Percentiles rank a stretch among this genome's conserved stretches.
Conservation (phyloP, 257 asterid species). For the Jacaranda copaia region DNA sequence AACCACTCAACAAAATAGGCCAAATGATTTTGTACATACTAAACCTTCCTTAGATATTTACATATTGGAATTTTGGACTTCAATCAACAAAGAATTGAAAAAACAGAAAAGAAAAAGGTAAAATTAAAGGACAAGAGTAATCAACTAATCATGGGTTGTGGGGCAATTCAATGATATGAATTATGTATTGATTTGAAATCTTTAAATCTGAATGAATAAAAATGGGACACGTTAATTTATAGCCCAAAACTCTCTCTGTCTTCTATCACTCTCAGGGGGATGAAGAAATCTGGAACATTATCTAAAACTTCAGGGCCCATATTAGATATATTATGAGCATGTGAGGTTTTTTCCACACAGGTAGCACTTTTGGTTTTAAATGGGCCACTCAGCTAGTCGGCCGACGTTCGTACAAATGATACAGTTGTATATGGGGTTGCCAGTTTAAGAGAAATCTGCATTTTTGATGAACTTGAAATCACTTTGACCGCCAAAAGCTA, state of each 20-base stretch:
- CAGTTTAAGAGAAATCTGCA: too few species aligned
- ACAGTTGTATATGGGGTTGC: too few species aligned
- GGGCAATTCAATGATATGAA: constrained; percentile 36
- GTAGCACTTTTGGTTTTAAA: constrained; percentile 19
- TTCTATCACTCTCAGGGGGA: not conserved
- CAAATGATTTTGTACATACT: too few species aligned
- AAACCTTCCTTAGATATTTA: too few species aligned
- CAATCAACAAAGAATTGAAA: not conserved
- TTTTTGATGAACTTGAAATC: too few species aligned
- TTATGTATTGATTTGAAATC: constrained; percentile 24
- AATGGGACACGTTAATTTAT: constrained; percentile 24
- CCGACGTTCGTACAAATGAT: constrained; percentile 12
- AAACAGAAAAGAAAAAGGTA: not conserved
- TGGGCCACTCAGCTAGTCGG: constrained; percentile 22
- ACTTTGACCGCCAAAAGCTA: too few species aligned
- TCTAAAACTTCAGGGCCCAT: not conserved
- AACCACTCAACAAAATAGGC: too few species aligned
- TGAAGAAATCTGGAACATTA: constrained; percentile 2
- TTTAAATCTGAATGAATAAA: not conserved
- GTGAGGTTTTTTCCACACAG: constrained; percentile 22
- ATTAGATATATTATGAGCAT: constrained; percentile 9
- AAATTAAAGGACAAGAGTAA: constrained; percentile 4
- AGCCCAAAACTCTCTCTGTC: not conserved
- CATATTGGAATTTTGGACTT: too few species aligned
- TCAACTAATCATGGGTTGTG: constrained; percentile 38